phyloP scores from a whole-genome alignment of 306 rosid species.

The Mucuna pruriens region DNA sequence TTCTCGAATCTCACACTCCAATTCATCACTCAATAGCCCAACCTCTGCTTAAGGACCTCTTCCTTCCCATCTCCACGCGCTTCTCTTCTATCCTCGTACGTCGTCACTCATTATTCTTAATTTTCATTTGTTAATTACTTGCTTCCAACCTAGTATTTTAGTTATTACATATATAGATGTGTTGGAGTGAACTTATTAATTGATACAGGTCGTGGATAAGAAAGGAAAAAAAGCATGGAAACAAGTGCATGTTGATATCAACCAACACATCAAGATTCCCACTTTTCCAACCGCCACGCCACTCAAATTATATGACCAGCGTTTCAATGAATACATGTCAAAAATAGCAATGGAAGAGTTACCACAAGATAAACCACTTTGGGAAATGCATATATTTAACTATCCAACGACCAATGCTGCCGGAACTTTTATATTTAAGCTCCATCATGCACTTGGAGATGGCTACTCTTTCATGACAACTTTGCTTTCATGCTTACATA shows the following conservation, averaged over 20 bases:
- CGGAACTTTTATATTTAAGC: conserved; percentile 37
- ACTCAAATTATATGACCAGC: conserved; percentile 25
- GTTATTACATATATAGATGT: no score
- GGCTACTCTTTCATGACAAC: conserved; percentile 55
- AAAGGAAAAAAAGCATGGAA: conserved; percentile 45
- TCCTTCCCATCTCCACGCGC: conserved; percentile 48
- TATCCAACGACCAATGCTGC: conserved; percentile 51
- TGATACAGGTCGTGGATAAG: conserved; percentile 33
- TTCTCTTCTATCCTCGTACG: conserved; percentile 56
- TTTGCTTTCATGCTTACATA: conserved; percentile 45
- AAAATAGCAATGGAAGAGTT: conserved; percentile 11
- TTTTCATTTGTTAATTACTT: no score
- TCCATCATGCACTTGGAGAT: conserved; percentile 63
- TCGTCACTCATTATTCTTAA: no score
- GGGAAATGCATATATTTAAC: conserved; percentile 53
- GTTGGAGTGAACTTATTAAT: no score
- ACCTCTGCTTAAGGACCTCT: not conserved
- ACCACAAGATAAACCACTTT: conserved; percentile 41
- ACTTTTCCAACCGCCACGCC: conserved; percentile 19
- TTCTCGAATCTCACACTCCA: conserved; percentile 49
- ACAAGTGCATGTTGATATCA: conserved; percentile 36
- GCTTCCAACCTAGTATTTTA: no score
- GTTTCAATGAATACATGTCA: conserved; percentile 43
- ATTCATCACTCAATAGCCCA: conserved; percentile 13
- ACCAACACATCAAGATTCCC: conserved; percentile 49